These are phyloP conservation scores for Hyphopichia burtonii DNA, from an alignment of 1,139 yeast species.

Conservation along the genomic window DNA sequence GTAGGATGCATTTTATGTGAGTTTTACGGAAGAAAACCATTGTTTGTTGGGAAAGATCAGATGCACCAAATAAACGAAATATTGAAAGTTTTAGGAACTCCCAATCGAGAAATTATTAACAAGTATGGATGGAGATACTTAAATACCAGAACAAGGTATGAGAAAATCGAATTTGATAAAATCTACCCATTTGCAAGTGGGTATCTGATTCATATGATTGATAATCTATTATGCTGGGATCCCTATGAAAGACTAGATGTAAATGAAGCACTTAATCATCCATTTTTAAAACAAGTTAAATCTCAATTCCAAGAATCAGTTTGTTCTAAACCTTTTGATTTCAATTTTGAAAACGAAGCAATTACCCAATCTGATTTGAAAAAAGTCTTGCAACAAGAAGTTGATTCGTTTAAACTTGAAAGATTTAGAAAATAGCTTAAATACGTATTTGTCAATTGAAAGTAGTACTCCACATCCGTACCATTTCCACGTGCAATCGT, in stretches of 20 bases:
- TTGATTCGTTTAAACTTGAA: conserved; percentile 25
- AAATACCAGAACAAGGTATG: conserved; percentile 37
- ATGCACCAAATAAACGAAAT: conserved; percentile 64
- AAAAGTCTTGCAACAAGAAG: conserved; percentile 46
- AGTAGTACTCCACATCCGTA: too few species aligned
- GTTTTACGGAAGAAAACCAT: conserved; percentile 66
- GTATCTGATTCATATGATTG: conserved; percentile 48
- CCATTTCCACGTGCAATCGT: too few species aligned
- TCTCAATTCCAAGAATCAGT: conserved; percentile 43
- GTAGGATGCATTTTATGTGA: conserved; percentile 80
- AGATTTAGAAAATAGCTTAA: too few species aligned
- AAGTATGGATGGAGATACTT: conserved; percentile 28
- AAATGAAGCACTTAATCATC: conserved; percentile 51
- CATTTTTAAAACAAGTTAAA: conserved; percentile 49
- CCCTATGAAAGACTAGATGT: conserved; percentile 45
- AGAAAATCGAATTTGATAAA: conserved; percentile 43
- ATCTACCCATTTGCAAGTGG: conserved; percentile 60
- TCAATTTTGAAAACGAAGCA: conserved; percentile 54
- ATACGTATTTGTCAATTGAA: too few species aligned
- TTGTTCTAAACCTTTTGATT: conserved; percentile 52
- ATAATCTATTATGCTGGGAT: conserved; percentile 62
- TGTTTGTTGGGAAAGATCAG: conserved; percentile 70
- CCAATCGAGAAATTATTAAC: conserved; percentile 39
- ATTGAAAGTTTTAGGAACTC: conserved; percentile 62
- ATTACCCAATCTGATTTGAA: conserved; percentile 40